Base-by-base conservation (phyloP, 257 asterid genomes). In the Anisodus acutangulus region DNA sequence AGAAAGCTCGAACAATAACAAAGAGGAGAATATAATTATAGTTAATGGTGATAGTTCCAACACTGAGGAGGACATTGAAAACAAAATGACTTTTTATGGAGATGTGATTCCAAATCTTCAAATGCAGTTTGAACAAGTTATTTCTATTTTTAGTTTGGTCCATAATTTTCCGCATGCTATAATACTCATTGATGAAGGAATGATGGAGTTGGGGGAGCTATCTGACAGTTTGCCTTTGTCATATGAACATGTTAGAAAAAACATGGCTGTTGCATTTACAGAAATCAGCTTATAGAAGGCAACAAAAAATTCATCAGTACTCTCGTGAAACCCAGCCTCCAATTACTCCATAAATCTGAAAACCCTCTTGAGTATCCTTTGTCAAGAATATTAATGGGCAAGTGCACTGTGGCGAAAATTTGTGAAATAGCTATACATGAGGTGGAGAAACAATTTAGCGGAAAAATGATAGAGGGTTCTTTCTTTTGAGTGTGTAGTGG, bases 1-100 rank as follows among this genome's bases (percentile, higher is more conserved):
- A 86, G 79, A 51, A 51, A 59, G 74, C 19, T 58, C 12, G 76
- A 68, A 79, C 79, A 83, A 60, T 47, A 82, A 85, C 53, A 86
- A 69, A 68, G 70, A 84, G 74, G 78, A 79, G 81, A 84, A 6
- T 79, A 8, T 76, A 19, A 81, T 13, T 66, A 83, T 62, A 12
- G 76, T 86, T 9, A 87, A 53, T 70, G 79, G 60, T 85, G 70
- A 79, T 60, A 62, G 41, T 63, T 9, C 70, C 70, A 63, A 63
- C 11, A 63, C 2, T 63, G 70, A 22, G 70, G 11, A 22, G 70
- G n/a, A 63, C 70, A 63, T 9, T 63, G 70, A n/a, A 63, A 63
- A 63, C 39, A 63, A 22, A 63, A 26, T 63, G 70, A 26, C 41
- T 63, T 63, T 63, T 26, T 63, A 63, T 0, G 16, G 22, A 63